These are phyloP conservation scores for Myotisia sp. DNA, from an alignment of 2,329 filamentous ascomycete genomes.

Conservation along the genomic window DNA sequence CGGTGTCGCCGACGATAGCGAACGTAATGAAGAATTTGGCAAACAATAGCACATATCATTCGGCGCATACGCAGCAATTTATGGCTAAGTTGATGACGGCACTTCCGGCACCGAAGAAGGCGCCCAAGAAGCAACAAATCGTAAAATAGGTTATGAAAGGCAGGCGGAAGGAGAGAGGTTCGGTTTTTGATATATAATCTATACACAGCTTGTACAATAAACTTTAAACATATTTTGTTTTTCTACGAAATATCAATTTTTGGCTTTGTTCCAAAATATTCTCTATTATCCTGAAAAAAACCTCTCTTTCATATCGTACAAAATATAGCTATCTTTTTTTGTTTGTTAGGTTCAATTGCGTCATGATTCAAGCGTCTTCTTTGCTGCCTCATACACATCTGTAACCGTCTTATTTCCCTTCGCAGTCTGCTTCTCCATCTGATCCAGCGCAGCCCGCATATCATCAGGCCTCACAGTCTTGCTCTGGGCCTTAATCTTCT, in stretches of 20 bases:
- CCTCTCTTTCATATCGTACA: too few species aligned
- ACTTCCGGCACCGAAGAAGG: slow-evolving; percentile 14
- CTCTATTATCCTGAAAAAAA: too few species aligned
- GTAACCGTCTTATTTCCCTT: slow-evolving; percentile 35
- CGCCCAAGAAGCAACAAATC: too few species aligned
- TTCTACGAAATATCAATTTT: too few species aligned
- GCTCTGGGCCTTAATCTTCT: slow-evolving; percentile 31
- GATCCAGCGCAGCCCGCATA: slow-evolving; percentile 31
- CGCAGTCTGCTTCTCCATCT: slow-evolving; percentile 35
- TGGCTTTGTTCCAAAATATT: too few species aligned
- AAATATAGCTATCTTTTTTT: too few species aligned
- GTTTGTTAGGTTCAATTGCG: neutral
- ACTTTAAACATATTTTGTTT: too few species aligned
- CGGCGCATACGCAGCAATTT: slow-evolving; percentile 23
- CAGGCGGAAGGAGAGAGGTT: too few species aligned
- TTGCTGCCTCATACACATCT: slow-evolving; percentile 30
- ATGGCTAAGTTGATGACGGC: slow-evolving; percentile 26
- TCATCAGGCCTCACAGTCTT: slow-evolving; percentile 32
- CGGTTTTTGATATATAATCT: too few species aligned
- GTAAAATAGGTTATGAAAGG: too few species aligned
- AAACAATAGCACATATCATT: slow-evolving; percentile 31
- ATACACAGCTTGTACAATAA: too few species aligned
- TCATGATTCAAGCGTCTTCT: slow-evolving; percentile 23
- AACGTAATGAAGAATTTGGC: slow-evolving; percentile 24
- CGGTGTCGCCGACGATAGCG: slow-evolving; percentile 16